A percentile compares a stretch with the other conserved stretches of the same genome.
Evolutionary conservation across 495 filamentous ascomycete genomes (phyloP).

Genomic region (Xylaria nigripes): DNA sequence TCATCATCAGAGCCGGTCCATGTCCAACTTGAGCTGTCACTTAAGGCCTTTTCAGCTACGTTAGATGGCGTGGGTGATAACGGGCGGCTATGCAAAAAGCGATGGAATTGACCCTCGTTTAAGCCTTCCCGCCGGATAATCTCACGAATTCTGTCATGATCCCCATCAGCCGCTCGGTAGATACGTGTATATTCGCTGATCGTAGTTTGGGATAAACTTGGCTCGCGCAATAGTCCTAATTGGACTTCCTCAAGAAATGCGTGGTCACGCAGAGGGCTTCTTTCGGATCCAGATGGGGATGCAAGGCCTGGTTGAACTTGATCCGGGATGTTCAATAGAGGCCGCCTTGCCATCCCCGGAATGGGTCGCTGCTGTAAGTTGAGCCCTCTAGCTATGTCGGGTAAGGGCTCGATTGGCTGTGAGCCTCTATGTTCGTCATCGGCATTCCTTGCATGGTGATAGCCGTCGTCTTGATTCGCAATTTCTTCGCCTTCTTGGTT

Average conservation of each 20-base stretch:
- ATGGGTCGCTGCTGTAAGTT: slow-evolving; percentile 18
- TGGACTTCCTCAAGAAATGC: slow-evolving; percentile 5
- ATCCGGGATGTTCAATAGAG: slow-evolving; percentile 10
- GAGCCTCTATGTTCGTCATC: slow-evolving; percentile 8
- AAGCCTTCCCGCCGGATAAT: slow-evolving; percentile 54
- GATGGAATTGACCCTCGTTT: slow-evolving; percentile 7
- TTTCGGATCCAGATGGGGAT: slow-evolving; percentile 3
- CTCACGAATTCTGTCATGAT: slow-evolving; percentile 49
- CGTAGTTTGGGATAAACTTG: slow-evolving; percentile 14
- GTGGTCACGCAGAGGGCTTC: slow-evolving; percentile 1
- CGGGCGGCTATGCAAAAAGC: slow-evolving; percentile 4
- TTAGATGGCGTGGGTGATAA: slow-evolving; percentile 14
- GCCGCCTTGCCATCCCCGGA: slow-evolving; percentile 10
- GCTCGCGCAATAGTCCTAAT: slow-evolving; percentile 3
- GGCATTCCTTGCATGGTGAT: background rate
- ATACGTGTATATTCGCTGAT: slow-evolving; percentile 43
- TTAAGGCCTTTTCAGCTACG: slow-evolving; percentile 14
- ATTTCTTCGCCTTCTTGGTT: slow-evolving; percentile 15
- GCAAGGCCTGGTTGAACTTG: slow-evolving; percentile 5
- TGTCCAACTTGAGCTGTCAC: slow-evolving; percentile 26
- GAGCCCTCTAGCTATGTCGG: slow-evolving; percentile 5
- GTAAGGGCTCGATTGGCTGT: slow-evolving; percentile 3
- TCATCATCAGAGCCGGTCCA: slow-evolving; percentile 28
- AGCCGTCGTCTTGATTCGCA: background rate
- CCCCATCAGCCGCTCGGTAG: slow-evolving; percentile 47